Percentiles rank a stretch among this genome's conserved stretches.
Conservation (phyloP, 2,329 filamentous ascomycete genomes). For the Diaporthe nobilis region DNA sequence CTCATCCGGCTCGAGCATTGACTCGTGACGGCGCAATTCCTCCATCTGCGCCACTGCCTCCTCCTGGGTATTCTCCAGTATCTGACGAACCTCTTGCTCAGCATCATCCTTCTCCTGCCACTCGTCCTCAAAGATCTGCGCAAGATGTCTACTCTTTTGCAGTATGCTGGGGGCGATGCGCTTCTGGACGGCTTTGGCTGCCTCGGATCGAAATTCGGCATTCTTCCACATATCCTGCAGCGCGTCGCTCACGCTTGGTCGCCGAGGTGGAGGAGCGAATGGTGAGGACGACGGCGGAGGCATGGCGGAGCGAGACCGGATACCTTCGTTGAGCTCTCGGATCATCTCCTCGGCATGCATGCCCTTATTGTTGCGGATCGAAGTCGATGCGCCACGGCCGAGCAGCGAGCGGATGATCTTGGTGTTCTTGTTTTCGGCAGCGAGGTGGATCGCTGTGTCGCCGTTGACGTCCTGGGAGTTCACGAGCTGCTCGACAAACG, state of each 20-base stretch:
- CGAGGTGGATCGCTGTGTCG: constrained; percentile 85
- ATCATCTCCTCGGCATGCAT: constrained; percentile 90
- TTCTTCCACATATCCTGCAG: constrained; percentile 52
- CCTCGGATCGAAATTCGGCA: constrained; percentile 62
- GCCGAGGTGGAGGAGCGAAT: constrained; percentile 73
- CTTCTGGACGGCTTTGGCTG: constrained; percentile 77
- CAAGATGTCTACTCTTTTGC: constrained; percentile 80
- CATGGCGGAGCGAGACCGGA: constrained; percentile 72
- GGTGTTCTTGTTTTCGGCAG: constrained; percentile 85
- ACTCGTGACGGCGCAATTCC: constrained; percentile 61
- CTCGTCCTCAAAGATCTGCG: constrained; percentile 80
- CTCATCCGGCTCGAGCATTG: constrained; percentile 69
- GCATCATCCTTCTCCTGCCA: constrained; percentile 80
- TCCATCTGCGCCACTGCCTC: constrained; percentile 76
- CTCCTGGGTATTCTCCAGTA: constrained; percentile 75
- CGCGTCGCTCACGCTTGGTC: constrained; percentile 67
- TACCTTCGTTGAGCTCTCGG: constrained; percentile 78
- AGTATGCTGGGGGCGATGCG: constrained; percentile 78
- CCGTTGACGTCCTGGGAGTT: constrained; percentile 88
- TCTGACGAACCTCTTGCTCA: constrained; percentile 76
- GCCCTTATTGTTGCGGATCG: constrained; percentile 85
- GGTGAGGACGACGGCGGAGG: constrained; percentile 83
- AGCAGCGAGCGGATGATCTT: constrained; percentile 89
- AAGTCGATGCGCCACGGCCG: constrained; percentile 84
- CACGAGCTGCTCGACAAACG: constrained; percentile 82